These are phyloP conservation scores for Ganoderma sinense DNA, from an alignment of 1,284 basidiomycete genomes.

Conservation along the genomic window DNA sequence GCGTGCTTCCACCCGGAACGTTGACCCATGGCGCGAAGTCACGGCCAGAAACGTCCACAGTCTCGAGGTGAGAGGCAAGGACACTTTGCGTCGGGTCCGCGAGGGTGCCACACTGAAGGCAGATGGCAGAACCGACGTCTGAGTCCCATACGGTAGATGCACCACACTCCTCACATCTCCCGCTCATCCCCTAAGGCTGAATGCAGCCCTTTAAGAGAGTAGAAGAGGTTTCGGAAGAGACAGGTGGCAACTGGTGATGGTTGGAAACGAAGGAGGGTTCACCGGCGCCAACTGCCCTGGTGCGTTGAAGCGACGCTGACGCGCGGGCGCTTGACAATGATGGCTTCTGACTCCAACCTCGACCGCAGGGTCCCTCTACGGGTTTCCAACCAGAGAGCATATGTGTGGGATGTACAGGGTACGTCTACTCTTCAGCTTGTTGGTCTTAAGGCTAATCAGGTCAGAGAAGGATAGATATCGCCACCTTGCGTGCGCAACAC, in stretches of 20 bases:
- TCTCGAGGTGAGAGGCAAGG: constrained; percentile 55
- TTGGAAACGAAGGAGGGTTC: constrained; percentile 1
- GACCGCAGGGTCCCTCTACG: constrained; percentile 48
- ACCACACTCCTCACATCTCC: constrained; percentile 59
- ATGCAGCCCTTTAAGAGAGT: not conserved
- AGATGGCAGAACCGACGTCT: constrained; percentile 65
- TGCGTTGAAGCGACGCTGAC: constrained; percentile 16
- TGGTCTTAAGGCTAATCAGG: constrained; percentile 19
- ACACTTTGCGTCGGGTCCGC: constrained; percentile 64
- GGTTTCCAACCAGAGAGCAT: constrained; percentile 75
- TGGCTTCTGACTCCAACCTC: constrained; percentile 30
- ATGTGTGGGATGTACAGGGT: constrained; percentile 85
- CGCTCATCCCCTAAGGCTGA: constrained; percentile 37
- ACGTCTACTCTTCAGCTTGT: constrained; percentile 18
- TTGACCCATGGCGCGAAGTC: constrained; percentile 37
- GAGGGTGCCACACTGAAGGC: constrained; percentile 71
- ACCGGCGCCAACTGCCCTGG: not conserved
- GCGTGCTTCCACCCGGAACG: constrained; percentile 40
- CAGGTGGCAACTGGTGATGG: constrained; percentile 14
- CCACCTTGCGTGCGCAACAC: constrained; percentile 78
- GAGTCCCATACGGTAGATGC: constrained; percentile 60
- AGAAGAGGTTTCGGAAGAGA: not conserved
- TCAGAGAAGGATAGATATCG: constrained; percentile 68
- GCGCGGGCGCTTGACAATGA: constrained; percentile 19
- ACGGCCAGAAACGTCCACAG: constrained; percentile 39